Evolutionary conservation across 805 yeast genomes (phyloP).

Genomic region (Saturnispora hagleri): DNA sequence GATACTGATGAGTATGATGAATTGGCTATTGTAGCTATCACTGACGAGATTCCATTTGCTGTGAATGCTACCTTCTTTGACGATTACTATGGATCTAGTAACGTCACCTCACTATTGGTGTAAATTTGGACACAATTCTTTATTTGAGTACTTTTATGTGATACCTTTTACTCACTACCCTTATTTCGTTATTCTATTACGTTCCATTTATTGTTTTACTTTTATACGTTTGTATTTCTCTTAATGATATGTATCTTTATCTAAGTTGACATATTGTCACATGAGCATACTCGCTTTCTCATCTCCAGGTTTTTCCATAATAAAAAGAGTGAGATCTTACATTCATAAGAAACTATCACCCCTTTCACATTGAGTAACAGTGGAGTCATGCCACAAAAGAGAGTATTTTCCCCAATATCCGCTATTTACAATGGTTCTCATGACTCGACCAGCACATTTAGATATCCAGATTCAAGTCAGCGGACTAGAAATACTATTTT

Average conservation of each 20-base stretch:
- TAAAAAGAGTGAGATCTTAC: not conserved
- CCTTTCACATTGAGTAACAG: not conserved
- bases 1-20: not conserved
- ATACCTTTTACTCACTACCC: not conserved
- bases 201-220: not conserved
- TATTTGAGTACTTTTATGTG: not conserved
- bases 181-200: not conserved
- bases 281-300: not conserved
- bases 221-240: not conserved
- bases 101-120: constrained; percentile 1
- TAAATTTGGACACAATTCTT: not conserved
- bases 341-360: not conserved
- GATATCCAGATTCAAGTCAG: not conserved
- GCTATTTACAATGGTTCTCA: not conserved
- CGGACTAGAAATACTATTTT: constrained; percentile 3
- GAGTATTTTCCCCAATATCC: constrained; percentile 5
- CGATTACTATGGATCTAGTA: constrained; percentile 2
- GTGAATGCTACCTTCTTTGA: constrained; percentile 6
- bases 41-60: constrained; percentile 5
- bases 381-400: not conserved
- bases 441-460: not conserved
- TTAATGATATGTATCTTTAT: not conserved
- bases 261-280: not conserved
- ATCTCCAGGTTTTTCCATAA: not conserved
- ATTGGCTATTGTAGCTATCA: not conserved